These are phyloP conservation scores for Trichothecium sympodiale DNA, from an alignment of 2,329 filamentous ascomycete species.

Conservation along the genomic window DNA sequence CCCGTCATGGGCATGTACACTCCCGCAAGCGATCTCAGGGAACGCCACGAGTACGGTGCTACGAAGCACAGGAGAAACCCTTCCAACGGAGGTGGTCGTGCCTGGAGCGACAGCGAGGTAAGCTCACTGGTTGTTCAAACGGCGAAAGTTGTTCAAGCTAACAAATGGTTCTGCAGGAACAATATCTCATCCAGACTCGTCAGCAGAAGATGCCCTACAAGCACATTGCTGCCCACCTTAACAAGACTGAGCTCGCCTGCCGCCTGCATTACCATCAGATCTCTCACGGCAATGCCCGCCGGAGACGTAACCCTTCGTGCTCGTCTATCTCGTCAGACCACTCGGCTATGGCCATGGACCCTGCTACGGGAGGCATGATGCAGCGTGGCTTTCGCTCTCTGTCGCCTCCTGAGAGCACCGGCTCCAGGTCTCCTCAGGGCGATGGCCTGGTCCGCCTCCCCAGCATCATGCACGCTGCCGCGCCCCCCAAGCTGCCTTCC, in stretches of 20 bases:
- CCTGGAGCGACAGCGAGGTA: slow-evolving; percentile 82
- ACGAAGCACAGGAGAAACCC: slow-evolving; percentile 56
- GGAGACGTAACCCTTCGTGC: slow-evolving; percentile 63
- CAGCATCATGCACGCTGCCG: slow-evolving; percentile 33
- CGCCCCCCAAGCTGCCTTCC: slow-evolving; percentile 42
- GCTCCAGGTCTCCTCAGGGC: slow-evolving; percentile 32
- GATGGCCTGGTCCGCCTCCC: slow-evolving; percentile 38
- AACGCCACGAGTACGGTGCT: slow-evolving; percentile 48
- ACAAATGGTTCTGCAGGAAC: slow-evolving; percentile 47
- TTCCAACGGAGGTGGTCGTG: slow-evolving; percentile 64
- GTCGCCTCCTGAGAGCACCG: slow-evolving; percentile 34
- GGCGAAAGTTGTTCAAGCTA: slow-evolving; percentile 1
- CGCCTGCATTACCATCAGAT: slow-evolving; percentile 81
- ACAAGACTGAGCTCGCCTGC: slow-evolving; percentile 81
- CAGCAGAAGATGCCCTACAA: slow-evolving; percentile 87
- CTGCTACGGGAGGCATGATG: slow-evolving; percentile 29
- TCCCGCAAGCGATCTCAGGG: slow-evolving; percentile 41
- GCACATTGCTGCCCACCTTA: slow-evolving; percentile 73
- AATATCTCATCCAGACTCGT: slow-evolving; percentile 73
- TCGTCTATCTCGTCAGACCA: slow-evolving; percentile 49
- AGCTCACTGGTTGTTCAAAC: slow-evolving; percentile 11
- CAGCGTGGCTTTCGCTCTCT: slow-evolving; percentile 23
- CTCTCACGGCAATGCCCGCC: slow-evolving; percentile 69
- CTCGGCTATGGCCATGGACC: slow-evolving; percentile 23
- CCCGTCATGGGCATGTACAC: slow-evolving; percentile 33